Evolutionary conservation across 208 protist species (phyloP).

Genomic region (Leishmania aethiopica): DNA sequence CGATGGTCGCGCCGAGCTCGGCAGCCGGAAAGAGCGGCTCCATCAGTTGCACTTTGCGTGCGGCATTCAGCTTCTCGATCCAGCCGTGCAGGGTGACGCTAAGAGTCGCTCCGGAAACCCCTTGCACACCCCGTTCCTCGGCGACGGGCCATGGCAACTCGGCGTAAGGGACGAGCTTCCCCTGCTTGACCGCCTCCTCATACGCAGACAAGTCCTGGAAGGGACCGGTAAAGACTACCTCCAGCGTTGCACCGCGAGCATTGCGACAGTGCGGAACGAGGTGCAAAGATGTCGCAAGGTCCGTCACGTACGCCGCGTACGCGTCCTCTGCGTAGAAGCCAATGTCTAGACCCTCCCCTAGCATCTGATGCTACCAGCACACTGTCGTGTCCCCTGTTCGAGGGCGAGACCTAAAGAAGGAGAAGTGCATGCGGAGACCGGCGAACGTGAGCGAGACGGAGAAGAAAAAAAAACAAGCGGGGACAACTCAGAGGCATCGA

Average conservation of each 20-base stretch:
- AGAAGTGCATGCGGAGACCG: neutral
- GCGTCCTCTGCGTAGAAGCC: conserved; percentile 56
- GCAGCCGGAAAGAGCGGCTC: conserved; percentile 9
- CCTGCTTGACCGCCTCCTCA: conserved; percentile 4
- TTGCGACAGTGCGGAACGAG: conserved; percentile 34
- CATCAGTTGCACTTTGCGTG: conserved; percentile 29
- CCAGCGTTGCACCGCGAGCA: conserved; percentile 43
- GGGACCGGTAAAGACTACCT: conserved; percentile 43
- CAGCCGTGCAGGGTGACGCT: conserved; percentile 38
- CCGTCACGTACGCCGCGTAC: conserved; percentile 32
- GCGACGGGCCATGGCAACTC: neutral
- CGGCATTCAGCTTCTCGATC: conserved; percentile 37
- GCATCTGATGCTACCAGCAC: conserved; percentile 7
- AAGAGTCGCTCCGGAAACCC: neutral
- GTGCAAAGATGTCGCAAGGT: conserved; percentile 26
- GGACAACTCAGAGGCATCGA: neutral
- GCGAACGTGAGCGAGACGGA: neutral
- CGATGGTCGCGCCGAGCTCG: neutral
- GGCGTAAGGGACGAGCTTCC: neutral
- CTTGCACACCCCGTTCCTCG: conserved; percentile 1
- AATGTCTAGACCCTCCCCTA: conserved; percentile 35
- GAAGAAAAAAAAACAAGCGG: neutral
- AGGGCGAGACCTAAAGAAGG: neutral
- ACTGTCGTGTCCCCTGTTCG: neutral
- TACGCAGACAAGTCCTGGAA: conserved; percentile 15